Evolutionary conservation across 495 filamentous ascomycete species (phyloP).

Genomic region (Opeltia flavorubescens): DNA sequence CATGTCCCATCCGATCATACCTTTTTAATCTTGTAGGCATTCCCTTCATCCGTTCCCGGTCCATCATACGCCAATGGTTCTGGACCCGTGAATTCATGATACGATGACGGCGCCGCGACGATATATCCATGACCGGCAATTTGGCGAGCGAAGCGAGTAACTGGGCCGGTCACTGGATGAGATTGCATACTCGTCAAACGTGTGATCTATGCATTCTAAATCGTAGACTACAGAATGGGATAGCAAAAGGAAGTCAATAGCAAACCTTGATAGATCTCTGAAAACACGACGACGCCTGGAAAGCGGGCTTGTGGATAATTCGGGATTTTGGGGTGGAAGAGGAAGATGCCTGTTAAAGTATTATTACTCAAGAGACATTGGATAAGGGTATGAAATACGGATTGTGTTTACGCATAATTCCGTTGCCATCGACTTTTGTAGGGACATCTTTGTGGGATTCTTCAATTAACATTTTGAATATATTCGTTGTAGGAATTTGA

Average conservation of each 20-base stretch:
- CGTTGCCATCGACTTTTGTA: slow-evolving; percentile 46
- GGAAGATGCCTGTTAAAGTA: slow-evolving; percentile 55
- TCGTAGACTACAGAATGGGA: no score
- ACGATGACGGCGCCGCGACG: slow-evolving; percentile 76
- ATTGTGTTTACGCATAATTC: slow-evolving; percentile 41
- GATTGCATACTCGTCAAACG: no score
- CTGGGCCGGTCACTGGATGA: slow-evolving; percentile 89
- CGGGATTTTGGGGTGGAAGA: slow-evolving; percentile 76
- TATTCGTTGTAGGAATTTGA: no score
- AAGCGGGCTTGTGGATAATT: slow-evolving; percentile 80
- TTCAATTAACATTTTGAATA: slow-evolving; percentile 46
- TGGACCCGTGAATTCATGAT: slow-evolving; percentile 84
- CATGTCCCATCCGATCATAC: no score
- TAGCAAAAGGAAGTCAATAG: slow-evolving; percentile 1
- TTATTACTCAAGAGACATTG: neutral
- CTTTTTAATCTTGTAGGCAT: slow-evolving; percentile 74
- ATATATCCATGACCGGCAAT: slow-evolving; percentile 92
- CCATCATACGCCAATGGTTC: slow-evolving; percentile 77
- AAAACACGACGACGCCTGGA: slow-evolving; percentile 82
- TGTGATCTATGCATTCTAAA: no score
- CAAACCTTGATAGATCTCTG: slow-evolving; percentile 90
- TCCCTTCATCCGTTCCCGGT: slow-evolving; percentile 76
- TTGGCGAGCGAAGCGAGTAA: slow-evolving; percentile 79
- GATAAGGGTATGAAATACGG: neutral
- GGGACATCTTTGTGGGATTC: slow-evolving; percentile 54